Conservation (phyloP, 768 basidiomycete genomes). For the Galerina sulciceps region DNA sequence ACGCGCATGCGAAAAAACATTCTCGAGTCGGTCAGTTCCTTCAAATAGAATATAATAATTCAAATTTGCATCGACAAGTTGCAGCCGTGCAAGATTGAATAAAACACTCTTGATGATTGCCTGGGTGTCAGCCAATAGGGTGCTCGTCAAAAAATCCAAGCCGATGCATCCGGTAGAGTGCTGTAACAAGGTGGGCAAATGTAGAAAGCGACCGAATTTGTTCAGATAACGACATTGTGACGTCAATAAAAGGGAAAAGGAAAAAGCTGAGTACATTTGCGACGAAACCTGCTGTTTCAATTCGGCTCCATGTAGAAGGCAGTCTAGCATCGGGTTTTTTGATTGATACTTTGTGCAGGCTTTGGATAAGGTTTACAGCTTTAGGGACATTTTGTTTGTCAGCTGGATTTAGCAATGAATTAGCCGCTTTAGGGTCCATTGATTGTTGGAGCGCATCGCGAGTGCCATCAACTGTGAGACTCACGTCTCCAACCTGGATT, state of each 20-base stretch:
- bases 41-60: constrained; percentile 31
- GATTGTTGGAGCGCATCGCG: constrained; percentile 17
- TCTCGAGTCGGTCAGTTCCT: constrained; percentile 37
- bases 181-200: constrained; percentile 28
- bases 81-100: constrained; percentile 34
- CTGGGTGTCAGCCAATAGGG: constrained; percentile 32
- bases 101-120: constrained; percentile 37
- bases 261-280: constrained; percentile 16
- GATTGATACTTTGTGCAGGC: background rate
- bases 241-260: constrained; percentile 28
- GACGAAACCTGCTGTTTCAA: constrained; percentile 13
- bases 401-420: constrained; percentile 26
- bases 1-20: constrained; percentile 23
- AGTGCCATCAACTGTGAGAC: constrained; percentile 9
- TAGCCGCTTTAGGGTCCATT: constrained; percentile 2
- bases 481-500: constrained; percentile 18
- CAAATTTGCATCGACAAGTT: constrained; percentile 23
- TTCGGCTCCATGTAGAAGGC: background rate
- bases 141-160: constrained; percentile 26
- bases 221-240: constrained; percentile 24
- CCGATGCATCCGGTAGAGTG: background rate
- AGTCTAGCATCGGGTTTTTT: background rate
- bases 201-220: constrained; percentile 32
- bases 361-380: constrained; percentile 23
- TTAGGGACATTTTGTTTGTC: constrained; percentile 37